Conservation (phyloP, 306 rosid species). For the Rosa chinensis region DNA sequence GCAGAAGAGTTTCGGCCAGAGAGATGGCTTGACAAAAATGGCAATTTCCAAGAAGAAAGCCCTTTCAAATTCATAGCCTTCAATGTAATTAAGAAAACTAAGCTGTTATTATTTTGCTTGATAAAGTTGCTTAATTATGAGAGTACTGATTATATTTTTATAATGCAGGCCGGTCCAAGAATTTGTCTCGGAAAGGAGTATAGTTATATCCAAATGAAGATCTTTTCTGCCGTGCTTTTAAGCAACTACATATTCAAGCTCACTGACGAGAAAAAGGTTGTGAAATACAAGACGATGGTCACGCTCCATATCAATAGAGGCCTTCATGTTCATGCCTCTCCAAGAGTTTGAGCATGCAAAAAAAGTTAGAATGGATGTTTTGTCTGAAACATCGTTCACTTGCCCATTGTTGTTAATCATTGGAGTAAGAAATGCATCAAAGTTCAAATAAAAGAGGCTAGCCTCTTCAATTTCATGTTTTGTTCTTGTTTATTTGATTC, state of each 20-base stretch:
- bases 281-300: not conserved
- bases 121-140: too few species aligned
- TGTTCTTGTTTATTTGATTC: not conserved
- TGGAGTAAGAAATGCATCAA: too few species aligned
- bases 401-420: too few species aligned
- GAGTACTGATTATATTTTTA: not conserved
- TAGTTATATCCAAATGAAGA: not conserved
- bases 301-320: not conserved
- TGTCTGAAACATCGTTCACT: not conserved
- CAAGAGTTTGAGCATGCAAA: not conserved
- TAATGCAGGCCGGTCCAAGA: not conserved
- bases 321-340: not conserved
- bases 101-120: too few species aligned
- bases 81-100: too few species aligned
- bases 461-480: not conserved
- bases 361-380: not conserved
- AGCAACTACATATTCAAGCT: not conserved
- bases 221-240: not conserved
- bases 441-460: not conserved
- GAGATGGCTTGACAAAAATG: too few species aligned
- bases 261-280: not conserved
- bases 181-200: not conserved
- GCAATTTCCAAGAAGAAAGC: too few species aligned
- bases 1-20: too few species aligned
- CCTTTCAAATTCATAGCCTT: too few species aligned